Percentiles rank a stretch among this genome's conserved stretches.
Evolutionary conservation across 23 red algal species (phyloP).

Genomic region (Cyanidiococcus yangmingshanensis): DNA sequence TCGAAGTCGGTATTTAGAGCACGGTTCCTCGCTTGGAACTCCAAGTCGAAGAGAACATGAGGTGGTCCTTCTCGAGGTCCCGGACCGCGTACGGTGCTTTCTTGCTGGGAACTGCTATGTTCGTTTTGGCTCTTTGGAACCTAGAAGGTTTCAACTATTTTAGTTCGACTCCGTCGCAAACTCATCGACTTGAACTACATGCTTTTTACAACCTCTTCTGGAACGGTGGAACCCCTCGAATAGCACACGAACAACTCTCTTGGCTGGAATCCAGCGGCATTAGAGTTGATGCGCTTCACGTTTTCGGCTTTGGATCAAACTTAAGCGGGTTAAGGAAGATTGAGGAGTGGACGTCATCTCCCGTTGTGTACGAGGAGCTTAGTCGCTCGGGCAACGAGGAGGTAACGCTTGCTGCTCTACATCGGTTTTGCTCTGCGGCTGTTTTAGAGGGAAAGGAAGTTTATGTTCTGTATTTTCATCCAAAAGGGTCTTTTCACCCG

Average conservation of each 20-base stretch:
- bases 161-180: no score
- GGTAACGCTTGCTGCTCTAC: not conserved
- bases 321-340: not conserved
- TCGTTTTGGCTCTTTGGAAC: no score
- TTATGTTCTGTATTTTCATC: slow-evolving; percentile 2
- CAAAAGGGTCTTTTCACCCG: slow-evolving; percentile 15
- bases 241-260: slow-evolving; percentile 7
- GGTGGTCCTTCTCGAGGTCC: no score
- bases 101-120: no score
- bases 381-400: not conserved
- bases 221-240: not conserved
- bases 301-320: not conserved
- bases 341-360: not conserved
- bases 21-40: no score
- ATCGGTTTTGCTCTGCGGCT: not conserved
- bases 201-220: slow-evolving; percentile 16
- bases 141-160: no score
- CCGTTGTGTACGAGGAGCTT: not conserved
- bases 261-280: not conserved
- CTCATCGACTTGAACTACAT: not conserved
- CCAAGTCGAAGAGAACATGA: no score
- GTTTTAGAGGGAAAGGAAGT: not conserved
- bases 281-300: not conserved
- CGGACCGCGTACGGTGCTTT: no score
- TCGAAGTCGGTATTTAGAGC: no score